Base-by-base conservation (phyloP, 2,329 filamentous ascomycete genomes). In the Aspergillus unguis region DNA sequence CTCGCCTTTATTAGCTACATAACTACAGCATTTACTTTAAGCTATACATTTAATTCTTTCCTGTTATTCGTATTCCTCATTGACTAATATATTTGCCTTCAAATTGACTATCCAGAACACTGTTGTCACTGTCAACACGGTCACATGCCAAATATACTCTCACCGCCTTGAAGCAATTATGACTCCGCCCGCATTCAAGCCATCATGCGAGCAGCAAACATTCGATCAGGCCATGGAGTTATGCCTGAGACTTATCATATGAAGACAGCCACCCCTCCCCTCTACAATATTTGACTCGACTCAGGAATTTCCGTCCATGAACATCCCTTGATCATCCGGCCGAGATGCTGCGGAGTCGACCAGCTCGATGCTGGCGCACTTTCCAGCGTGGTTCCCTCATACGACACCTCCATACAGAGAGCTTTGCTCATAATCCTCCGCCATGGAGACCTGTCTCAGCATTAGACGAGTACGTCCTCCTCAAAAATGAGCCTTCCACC, bases 371-470 rank as follows among this genome's bases (percentile, higher is more conserved):
- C 61, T 65, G 67, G 63, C 58, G 58, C 50, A 40, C 55, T 55
- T 54, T 68, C 45, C 64, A 55, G 53, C 59, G 55, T 50, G 57
- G 53, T 58, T 53, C 55, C 56, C 52, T 52, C 47, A 57, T 55
- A 45, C 37, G 56, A 35, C 67, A 67, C 23, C 53, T 51, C n/a
- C 65, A 65, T 48, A 68, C 70, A 5, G 55, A 55, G 43, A 50
- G 53, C 46, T 57, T 53, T 33, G 40, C 60, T 35, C 62, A 69
- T 42, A 66, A 52, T 29, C 76, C 77, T 44, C 81, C 82, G 2
- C 75, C 78, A 64, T 85, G 82, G 81, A 71, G 81, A 46, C 81
- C 82, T 42, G 80, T 80, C 36, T 78, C 77, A 23, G 77, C 80
- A 33, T 72, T 85, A 47, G 83, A 85, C 69, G 80, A 85, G 80